Conservation (phyloP, 208 protist species). For the Trypanosoma melophagium region DNA sequence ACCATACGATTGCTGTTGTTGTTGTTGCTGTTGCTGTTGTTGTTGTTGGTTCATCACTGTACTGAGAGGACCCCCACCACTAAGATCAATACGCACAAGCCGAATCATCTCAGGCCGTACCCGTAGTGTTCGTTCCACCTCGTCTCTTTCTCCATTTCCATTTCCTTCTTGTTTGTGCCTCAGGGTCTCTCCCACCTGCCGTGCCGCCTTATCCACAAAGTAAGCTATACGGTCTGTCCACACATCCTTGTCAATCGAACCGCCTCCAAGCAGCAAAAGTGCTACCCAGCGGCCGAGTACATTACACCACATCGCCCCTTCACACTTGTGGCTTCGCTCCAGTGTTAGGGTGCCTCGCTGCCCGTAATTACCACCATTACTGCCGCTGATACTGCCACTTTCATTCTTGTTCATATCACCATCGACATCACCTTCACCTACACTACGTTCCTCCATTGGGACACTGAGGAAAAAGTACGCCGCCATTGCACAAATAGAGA, state of each 20-base stretch:
- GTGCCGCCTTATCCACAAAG: conserved; percentile 27
- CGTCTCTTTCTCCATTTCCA: conserved; percentile 1
- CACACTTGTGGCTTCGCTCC: conserved; percentile 23
- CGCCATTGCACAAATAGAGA: conserved; percentile 43
- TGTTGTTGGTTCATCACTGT: conserved; percentile 3
- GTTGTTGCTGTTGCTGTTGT: conserved; percentile 12
- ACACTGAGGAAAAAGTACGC: conserved; percentile 67
- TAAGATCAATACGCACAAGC: conserved; percentile 18
- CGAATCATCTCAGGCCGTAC: conserved; percentile 11
- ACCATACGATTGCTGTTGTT: conserved; percentile 17
- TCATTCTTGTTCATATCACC: conserved; percentile 6
- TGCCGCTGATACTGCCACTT: not conserved
- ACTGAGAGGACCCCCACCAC: conserved; percentile 21
- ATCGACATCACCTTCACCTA: conserved; percentile 3
- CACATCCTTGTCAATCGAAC: conserved; percentile 52
- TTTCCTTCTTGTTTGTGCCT: conserved; percentile 2
- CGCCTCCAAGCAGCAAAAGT: conserved; percentile 67
- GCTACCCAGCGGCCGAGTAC: conserved; percentile 52
- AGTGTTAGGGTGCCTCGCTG: conserved; percentile 2
- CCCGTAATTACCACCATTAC: not conserved
- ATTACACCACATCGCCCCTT: conserved; percentile 69
- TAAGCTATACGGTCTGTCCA: conserved; percentile 67
- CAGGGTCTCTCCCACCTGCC: conserved; percentile 12
- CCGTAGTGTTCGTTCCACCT: conserved; percentile 5
- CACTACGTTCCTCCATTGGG: conserved; percentile 41